Evolutionary conservation across 176 grass and related monocot species (phyloP).

Genomic region (Oropetium thomaeum): DNA sequence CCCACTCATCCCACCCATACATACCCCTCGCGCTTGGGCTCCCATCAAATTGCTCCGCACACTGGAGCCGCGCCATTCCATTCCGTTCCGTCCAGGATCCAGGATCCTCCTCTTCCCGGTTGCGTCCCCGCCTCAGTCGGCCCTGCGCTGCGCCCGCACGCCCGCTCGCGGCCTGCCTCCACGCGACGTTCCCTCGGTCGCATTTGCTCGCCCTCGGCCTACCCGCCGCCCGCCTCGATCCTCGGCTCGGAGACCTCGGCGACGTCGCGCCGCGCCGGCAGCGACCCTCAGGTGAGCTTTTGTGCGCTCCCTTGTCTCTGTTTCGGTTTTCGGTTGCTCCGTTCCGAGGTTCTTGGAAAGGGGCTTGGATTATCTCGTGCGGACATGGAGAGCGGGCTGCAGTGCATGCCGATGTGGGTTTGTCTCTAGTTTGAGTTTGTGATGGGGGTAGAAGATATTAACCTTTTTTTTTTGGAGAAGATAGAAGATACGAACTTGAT

Average conservation of each 20-base stretch:
- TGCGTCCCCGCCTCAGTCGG: not conserved
- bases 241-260: not conserved
- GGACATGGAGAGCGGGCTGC: not conserved
- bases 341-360: not conserved
- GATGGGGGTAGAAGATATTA: not conserved
- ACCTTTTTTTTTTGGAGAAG: too few relatives aligned
- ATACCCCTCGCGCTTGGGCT: too few relatives aligned
- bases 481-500: not conserved
- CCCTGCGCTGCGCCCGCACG: not conserved
- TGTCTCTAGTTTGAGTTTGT: not conserved
- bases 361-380: not conserved
- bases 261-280: not conserved
- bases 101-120: not conserved
- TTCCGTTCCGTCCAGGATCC: not conserved
- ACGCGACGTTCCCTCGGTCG: not conserved
- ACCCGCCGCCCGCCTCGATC: not conserved
- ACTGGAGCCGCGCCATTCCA: not conserved
- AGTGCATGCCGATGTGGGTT: not conserved
- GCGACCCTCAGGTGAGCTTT: conserved; percentile 21
- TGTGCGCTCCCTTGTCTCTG: not conserved
- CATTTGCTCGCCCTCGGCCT: not conserved
- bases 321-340: not conserved
- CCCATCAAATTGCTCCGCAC: not conserved
- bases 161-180: not conserved
- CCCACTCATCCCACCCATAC: not conserved